Evolutionary conservation across 257 asterid species (phyloP), one percentile per base, ranked within the genome.

Genomic region (Paraleonurus japonicus): DNA sequence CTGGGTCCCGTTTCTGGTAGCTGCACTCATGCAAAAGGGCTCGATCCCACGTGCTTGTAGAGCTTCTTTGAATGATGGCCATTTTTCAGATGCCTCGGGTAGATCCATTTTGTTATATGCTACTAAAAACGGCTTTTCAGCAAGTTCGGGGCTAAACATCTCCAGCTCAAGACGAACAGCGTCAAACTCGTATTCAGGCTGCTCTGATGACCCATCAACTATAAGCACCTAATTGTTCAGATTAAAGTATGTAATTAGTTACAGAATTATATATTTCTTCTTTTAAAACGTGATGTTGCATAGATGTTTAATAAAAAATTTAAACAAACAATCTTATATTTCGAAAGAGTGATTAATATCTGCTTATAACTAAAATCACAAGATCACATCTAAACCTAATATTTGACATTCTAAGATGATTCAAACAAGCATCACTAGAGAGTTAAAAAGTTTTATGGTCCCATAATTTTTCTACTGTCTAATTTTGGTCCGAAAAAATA

Each of bases 161-260:
- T 95, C 99, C 87, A 95, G 81, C 83, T 95, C 99, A 43, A 92
- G 97, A 47, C 98, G 97, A 74, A 95, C 88, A n/a, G 98, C 98
- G 53, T 92, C 99, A 67, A 87, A 92, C 77, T 95, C 98, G 22
- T 92, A 89, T 61, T 85, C 96, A 4, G 99, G 94, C 81, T 95
- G 99, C 72, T 82, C 80, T 47, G 98, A 88, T 59, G 99, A 89
- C 62, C 99, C 99, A 65, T 95, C 98, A 67, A 95, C 92, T 70
- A 92, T 84, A 37, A 89, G 99, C 61, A 95, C 96, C 97, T 94
- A 86, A 35, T 39, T 67, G 66, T 75, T 76, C 66, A 76, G 7
- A 41, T 63, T 17, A 41, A 22, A 81, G 39, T 72, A 74, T 67
- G 68, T 20, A 71, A 73, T 75, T 48, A 81, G 83, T 72, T 73